Evolutionary conservation across 768 basidiomycete genomes (phyloP).

Genomic region (Rhodosporidiobolus odoratus): DNA sequence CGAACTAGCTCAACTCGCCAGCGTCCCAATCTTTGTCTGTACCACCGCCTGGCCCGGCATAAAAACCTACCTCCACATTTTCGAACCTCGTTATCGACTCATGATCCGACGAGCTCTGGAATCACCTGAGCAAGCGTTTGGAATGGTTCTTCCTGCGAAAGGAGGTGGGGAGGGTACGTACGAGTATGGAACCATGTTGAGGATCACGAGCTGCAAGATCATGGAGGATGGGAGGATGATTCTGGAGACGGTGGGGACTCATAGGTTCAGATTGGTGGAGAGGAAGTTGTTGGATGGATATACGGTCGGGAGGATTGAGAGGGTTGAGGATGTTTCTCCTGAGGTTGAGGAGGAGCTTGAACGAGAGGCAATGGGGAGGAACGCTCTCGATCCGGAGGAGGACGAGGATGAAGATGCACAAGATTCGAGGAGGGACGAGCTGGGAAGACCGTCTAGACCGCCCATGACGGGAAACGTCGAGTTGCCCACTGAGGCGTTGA

Average conservation of each 20-base stretch:
- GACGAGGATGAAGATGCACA: background rate
- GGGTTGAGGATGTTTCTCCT: conserved; percentile 50
- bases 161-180: conserved; percentile 51
- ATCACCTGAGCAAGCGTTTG: conserved; percentile 69
- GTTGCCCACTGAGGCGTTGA: conserved; percentile 56
- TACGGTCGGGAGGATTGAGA: conserved; percentile 47
- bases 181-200: conserved; percentile 90
- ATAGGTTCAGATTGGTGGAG: conserved; percentile 81
- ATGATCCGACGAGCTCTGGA: conserved; percentile 96
- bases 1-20: conserved; percentile 63
- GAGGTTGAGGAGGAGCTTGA: conserved; percentile 50
- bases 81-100: conserved; percentile 86
- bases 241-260: conserved; percentile 66
- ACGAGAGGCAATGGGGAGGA: conserved; percentile 39
- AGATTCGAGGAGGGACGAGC: background rate
- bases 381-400: background rate
- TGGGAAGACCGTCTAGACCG: background rate
- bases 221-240: conserved; percentile 82
- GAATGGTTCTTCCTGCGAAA: conserved; percentile 77
- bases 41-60: conserved; percentile 85
- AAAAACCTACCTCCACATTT: conserved; percentile 84
- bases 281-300: conserved; percentile 82
- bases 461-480: conserved; percentile 39
- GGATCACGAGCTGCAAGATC: conserved; percentile 79
- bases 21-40: conserved; percentile 86